Percentiles rank a stretch among this genome's conserved stretches.
Evolutionary conservation across 2,329 filamentous ascomycete species (phyloP).

Genomic region (Periconia sp.): DNA sequence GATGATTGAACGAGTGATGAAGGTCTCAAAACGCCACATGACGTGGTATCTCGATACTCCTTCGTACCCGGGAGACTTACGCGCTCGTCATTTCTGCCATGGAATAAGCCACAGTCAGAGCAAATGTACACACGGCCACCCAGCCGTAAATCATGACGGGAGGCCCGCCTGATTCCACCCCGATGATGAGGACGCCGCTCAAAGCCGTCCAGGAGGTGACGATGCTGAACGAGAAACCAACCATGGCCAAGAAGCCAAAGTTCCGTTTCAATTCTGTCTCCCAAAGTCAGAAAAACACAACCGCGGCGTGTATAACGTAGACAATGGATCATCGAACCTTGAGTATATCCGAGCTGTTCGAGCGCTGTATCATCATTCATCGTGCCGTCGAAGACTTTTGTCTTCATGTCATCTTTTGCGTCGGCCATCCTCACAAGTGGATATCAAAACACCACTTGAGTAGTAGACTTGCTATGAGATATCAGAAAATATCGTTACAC

Average conservation of each 20-base stretch:
- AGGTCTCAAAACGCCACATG: no score
- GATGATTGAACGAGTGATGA: no score
- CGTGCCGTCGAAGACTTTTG: conserved; percentile 23
- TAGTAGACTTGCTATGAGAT: neutral
- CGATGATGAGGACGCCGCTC: conserved; percentile 58
- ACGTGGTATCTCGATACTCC: no score
- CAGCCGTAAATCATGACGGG: conserved; percentile 63
- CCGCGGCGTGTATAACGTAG: neutral
- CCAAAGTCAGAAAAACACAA: conserved; percentile 3
- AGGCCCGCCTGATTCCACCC: conserved; percentile 58
- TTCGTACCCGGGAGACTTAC: neutral
- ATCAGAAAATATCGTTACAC: no score
- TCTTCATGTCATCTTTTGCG: conserved; percentile 13
- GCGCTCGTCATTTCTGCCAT: conserved; percentile 62
- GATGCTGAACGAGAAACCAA: conserved; percentile 61
- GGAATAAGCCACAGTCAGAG: conserved; percentile 57
- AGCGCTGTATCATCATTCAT: conserved; percentile 43
- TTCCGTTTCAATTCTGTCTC: conserved; percentile 57
- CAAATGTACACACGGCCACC: conserved; percentile 55
- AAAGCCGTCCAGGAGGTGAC: conserved; percentile 62
- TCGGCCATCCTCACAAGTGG: conserved; percentile 1
- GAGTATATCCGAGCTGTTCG: conserved; percentile 45
- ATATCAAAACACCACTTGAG: neutral
- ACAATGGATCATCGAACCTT: conserved; percentile 24
- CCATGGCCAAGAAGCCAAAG: conserved; percentile 59